Evolutionary conservation across 202 grass and related monocot species (phyloP).

Genomic region (Hordeum pubiflorum): DNA sequence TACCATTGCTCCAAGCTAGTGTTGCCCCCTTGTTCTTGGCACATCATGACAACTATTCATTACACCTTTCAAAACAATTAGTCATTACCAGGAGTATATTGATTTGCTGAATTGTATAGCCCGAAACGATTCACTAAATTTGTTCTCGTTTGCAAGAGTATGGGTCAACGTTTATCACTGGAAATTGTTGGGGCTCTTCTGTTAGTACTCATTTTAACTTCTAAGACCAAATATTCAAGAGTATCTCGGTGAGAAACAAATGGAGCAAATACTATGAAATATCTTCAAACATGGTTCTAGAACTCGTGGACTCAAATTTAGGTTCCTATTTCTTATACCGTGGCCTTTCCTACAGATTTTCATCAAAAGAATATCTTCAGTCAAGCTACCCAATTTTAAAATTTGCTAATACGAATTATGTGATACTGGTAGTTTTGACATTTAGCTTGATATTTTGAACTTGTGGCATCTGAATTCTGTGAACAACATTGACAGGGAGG

Average conservation of each 20-base stretch:
- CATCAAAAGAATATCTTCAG: not conserved
- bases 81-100: not conserved
- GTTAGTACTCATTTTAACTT: not conserved
- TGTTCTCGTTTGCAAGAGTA: not conserved
- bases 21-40: not conserved
- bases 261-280: not conserved
- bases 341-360: not conserved
- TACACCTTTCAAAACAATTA: not conserved
- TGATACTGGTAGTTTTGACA: not conserved
- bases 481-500: slow-evolving; percentile 42
- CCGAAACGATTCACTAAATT: not conserved
- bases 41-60: not conserved
- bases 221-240: not conserved
- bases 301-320: not conserved
- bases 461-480: not conserved
- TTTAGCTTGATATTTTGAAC: not conserved
- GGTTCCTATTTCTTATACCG: not conserved
- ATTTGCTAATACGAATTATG: not conserved
- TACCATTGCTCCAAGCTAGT: not conserved
- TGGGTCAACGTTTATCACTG: not conserved
- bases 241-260: not conserved
- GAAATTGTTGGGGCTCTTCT: not conserved
- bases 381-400: not conserved
- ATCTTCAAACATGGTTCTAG: not conserved
- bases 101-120: not conserved